These are phyloP conservation scores for Hypoxylon rickii DNA, from an alignment of 495 filamentous ascomycete genomes.

Conservation along the genomic window DNA sequence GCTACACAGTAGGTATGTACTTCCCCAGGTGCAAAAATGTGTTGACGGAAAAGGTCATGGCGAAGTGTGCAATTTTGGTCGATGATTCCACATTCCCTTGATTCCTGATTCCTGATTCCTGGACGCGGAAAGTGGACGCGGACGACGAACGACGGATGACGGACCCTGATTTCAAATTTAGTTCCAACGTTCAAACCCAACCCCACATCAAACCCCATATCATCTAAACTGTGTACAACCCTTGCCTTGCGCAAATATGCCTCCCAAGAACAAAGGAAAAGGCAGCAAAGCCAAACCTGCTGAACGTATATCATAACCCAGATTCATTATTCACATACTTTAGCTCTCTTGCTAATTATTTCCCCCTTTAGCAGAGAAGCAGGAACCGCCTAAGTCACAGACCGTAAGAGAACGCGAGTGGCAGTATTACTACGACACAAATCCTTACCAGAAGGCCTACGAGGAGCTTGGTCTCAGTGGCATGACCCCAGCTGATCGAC, in stretches of 20 bases:
- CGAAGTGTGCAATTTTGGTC: not conserved
- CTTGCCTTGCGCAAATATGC: conserved; percentile 18
- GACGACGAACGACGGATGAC: not conserved
- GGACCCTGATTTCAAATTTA: conserved; percentile 14
- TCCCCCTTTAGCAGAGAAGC: conserved; percentile 20
- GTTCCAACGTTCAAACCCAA: conserved; percentile 6
- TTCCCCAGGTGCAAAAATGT: too few relatives aligned
- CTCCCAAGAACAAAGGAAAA: conserved; percentile 39
- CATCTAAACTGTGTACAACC: conserved; percentile 15
- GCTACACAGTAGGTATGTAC: too few relatives aligned
- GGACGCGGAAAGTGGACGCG: too few relatives aligned
- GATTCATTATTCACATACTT: not conserved
- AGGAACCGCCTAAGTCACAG: conserved; percentile 24
- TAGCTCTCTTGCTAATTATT: conserved; percentile 11
- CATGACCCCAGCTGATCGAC: conserved; percentile 44
- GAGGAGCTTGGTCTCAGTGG: conserved; percentile 39
- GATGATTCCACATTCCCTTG: not conserved
- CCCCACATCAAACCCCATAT: conserved; percentile 29
- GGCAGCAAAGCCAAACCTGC: conserved; percentile 28
- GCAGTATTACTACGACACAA: conserved; percentile 43
- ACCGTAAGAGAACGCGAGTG: conserved; percentile 44
- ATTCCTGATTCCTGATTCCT: not conserved
- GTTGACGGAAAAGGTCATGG: not conserved
- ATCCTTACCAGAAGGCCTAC: conserved; percentile 42
- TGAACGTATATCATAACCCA: conserved; percentile 30